Evolutionary conservation across 2,329 filamentous ascomycete genomes (phyloP).

Genomic region (Calcarisporium arbuscula): DNA sequence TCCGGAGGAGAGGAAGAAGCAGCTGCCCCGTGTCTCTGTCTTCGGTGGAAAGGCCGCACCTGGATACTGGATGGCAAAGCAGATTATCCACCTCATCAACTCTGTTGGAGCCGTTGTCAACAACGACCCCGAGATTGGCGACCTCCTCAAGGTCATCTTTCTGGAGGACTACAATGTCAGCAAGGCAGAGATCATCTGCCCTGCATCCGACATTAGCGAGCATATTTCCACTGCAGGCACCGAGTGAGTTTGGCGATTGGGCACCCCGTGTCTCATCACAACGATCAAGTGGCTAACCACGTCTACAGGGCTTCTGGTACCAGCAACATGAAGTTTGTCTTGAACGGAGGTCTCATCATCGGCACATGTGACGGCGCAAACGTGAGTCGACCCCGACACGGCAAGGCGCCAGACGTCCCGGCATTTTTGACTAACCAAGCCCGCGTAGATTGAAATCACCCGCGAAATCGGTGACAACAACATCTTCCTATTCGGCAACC

Average conservation of each 20-base stretch:
- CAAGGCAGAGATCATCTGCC: conserved; percentile 95
- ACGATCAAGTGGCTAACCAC: conserved; percentile 11
- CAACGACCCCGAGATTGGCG: conserved; percentile 84
- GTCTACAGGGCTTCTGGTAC: conserved; percentile 61
- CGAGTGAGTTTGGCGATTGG: conserved; percentile 49
- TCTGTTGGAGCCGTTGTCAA: conserved; percentile 86
- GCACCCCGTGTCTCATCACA: background rate
- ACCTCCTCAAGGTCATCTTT: conserved; percentile 95
- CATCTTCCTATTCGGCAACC: conserved; percentile 96
- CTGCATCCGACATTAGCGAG: conserved; percentile 93
- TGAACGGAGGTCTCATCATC: conserved; percentile 95
- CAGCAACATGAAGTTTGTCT: conserved; percentile 99
- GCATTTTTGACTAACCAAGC: background rate
- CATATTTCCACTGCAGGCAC: conserved; percentile 98
- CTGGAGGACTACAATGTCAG: conserved; percentile 98
- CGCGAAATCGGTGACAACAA: conserved; percentile 94
- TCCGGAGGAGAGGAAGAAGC: conserved; percentile 78
- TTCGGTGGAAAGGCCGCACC: conserved; percentile 97
- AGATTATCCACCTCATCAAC: conserved; percentile 95
- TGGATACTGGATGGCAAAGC: conserved; percentile 99
- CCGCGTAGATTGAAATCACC: conserved; percentile 77
- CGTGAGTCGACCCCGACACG: conserved; percentile 45
- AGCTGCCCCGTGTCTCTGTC: conserved; percentile 82
- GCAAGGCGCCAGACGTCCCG: conserved; percentile 4
- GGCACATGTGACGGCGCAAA: conserved; percentile 98